Conservation (phyloP, 2,329 filamentous ascomycete species). For the Alternaria triticina region DNA sequence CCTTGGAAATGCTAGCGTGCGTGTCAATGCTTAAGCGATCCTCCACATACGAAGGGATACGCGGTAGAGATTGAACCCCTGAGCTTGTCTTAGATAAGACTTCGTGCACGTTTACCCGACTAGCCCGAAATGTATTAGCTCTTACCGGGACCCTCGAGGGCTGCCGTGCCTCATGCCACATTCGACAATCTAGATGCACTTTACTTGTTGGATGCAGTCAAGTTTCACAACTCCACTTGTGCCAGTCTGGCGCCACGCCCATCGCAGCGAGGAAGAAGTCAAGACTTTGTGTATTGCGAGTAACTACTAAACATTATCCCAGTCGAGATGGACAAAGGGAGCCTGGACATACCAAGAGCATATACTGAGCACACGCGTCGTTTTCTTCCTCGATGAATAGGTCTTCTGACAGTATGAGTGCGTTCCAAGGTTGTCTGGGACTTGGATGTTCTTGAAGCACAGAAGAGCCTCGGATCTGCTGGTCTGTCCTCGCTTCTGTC, state of each 20-base stretch:
- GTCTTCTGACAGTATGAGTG: not conserved
- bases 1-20: slow-evolving; percentile 16
- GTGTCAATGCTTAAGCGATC: slow-evolving; percentile 24
- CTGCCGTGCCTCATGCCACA: slow-evolving; percentile 14
- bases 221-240: not conserved
- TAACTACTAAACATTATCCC: not conserved
- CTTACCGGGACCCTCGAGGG: not conserved
- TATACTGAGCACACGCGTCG: not conserved
- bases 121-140: slow-evolving; percentile 16
- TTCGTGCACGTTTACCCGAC: slow-evolving; percentile 20
- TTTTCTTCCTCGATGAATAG: not conserved
- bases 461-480: not conserved
- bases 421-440: not conserved
- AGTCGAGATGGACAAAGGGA: not conserved
- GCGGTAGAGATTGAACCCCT: slow-evolving; percentile 10
- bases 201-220: slow-evolving; percentile 2
- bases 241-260: not conserved
- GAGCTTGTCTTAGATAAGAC: slow-evolving; percentile 28
- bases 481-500: not conserved
- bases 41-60: slow-evolving; percentile 3
- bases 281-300: not conserved
- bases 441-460: not conserved
- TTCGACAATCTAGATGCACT: slow-evolving; percentile 14
- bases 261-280: not conserved
- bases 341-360: not conserved